A percentile compares a stretch with the other conserved stretches of the same genome.
These are phyloP conservation scores for Yamadazyma songkhlaensis DNA, from an alignment of 1,139 yeast genomes.

Conservation along the genomic window DNA sequence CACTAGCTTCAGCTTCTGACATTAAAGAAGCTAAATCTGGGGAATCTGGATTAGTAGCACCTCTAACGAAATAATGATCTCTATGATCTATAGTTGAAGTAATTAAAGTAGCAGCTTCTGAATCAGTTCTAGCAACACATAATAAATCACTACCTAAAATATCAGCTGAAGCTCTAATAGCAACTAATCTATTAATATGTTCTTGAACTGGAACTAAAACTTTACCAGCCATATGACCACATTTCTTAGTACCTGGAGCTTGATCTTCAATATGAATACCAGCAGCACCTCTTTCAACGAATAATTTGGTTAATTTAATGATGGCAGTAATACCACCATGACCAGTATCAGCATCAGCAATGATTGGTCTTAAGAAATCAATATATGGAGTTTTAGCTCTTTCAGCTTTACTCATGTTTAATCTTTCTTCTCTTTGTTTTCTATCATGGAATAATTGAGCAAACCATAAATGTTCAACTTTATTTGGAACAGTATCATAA, in stretches of 20 bases:
- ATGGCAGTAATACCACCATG: slow-evolving; percentile 98
- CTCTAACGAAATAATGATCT: slow-evolving; percentile 90
- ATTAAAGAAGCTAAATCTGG: slow-evolving; percentile 74
- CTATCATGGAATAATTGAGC: slow-evolving; percentile 98
- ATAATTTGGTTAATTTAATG: slow-evolving; percentile 91
- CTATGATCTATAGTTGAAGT: slow-evolving; percentile 92
- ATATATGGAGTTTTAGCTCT: slow-evolving; percentile 62
- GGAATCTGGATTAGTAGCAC: slow-evolving; percentile 82
- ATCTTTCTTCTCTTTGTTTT: slow-evolving; percentile 88
- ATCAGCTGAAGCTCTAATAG: slow-evolving; percentile 95
- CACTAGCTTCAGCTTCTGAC: slow-evolving; percentile 76
- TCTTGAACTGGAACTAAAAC: slow-evolving; percentile 97
- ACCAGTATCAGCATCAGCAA: slow-evolving; percentile 98
- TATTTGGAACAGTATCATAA: slow-evolving; percentile 97
- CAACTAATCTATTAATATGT: slow-evolving; percentile 90
- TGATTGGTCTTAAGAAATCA: slow-evolving; percentile 90
- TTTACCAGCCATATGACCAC: slow-evolving; percentile 99
- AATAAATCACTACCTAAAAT: slow-evolving; percentile 83
- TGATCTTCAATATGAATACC: slow-evolving; percentile 98
- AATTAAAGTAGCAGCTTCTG: slow-evolving; percentile 94
- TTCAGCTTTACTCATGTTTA: slow-evolving; percentile 54
- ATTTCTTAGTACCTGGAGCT: slow-evolving; percentile 97
- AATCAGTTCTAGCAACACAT: slow-evolving; percentile 92
- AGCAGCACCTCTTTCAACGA: slow-evolving; percentile 98
- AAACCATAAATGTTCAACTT: slow-evolving; percentile 94